Conservation (phyloP, 352 stramenopile genomes). For the Paralagenidium karlingii region DNA sequence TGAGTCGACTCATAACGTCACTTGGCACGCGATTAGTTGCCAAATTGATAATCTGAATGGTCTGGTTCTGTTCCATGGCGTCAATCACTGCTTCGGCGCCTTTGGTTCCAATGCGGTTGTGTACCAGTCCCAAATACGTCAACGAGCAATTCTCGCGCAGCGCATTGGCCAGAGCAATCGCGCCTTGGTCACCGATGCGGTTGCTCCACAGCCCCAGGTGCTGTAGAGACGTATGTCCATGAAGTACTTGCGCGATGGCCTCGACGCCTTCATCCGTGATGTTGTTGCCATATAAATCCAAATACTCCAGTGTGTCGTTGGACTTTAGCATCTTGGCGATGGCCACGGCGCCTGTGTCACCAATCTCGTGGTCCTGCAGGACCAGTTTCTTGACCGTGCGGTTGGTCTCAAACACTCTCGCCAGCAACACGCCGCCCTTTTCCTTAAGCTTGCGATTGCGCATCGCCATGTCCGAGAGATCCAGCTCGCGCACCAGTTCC, state of each 20-base stretch:
- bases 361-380: constrained; percentile 56
- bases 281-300: constrained; percentile 56
- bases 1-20: constrained; percentile 20
- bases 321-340: constrained; percentile 58
- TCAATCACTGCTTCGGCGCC: constrained; percentile 35
- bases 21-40: constrained; percentile 36
- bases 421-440: constrained; percentile 40
- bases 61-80: constrained; percentile 47
- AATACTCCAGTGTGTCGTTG: constrained; percentile 50
- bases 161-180: constrained; percentile 28
- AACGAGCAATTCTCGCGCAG: constrained; percentile 51
- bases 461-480: constrained; percentile 47
- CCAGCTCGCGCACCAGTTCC: constrained; percentile 44
- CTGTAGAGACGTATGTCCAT: constrained; percentile 53
- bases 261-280: constrained; percentile 50
- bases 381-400: constrained; percentile 44
- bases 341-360: constrained; percentile 38
- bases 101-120: constrained; percentile 37
- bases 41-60: constrained; percentile 46
- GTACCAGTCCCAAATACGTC: constrained; percentile 38
- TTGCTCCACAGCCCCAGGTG: constrained; percentile 47
- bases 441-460: constrained; percentile 39
- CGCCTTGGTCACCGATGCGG: constrained; percentile 40
- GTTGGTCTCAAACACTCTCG: constrained; percentile 49
- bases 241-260: constrained; percentile 47